Evolutionary conservation across 2,329 filamentous ascomycete genomes (phyloP).

Genomic region (Paraphaeosphaeria minitans): DNA sequence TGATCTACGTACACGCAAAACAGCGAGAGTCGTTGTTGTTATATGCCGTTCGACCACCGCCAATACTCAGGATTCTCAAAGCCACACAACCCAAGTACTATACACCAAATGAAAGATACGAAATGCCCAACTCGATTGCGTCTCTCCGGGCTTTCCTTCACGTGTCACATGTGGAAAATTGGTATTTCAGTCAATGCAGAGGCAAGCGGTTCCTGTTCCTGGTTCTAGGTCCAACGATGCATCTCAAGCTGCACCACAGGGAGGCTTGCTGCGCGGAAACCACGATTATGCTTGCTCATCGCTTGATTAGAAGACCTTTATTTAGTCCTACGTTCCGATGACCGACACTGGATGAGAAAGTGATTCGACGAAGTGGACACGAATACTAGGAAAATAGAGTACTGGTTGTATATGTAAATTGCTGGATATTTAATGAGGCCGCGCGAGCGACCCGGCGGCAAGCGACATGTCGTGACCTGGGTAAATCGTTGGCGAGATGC

Average conservation of each 20-base stretch:
- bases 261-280: slow-evolving; percentile 9
- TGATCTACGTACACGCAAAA: slow-evolving; percentile 14
- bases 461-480: slow-evolving; percentile 31
- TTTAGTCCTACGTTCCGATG: slow-evolving; percentile 21
- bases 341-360: slow-evolving; percentile 8
- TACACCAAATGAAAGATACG: slow-evolving; percentile 44
- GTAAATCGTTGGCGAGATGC: slow-evolving; percentile 24
- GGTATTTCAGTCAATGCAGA: slow-evolving; percentile 26
- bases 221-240: slow-evolving; percentile 34
- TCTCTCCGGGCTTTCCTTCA: slow-evolving; percentile 24
- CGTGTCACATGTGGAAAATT: slow-evolving; percentile 23
- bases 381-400: slow-evolving; percentile 35
- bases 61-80: slow-evolving; percentile 14
- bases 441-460: slow-evolving; percentile 33
- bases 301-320: slow-evolving; percentile 31
- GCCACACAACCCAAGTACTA: slow-evolving; percentile 25
- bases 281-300: slow-evolving; percentile 22
- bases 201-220: slow-evolving; percentile 19
- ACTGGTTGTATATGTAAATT: slow-evolving; percentile 39
- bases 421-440: slow-evolving; percentile 37
- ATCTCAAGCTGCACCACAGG: slow-evolving; percentile 19
- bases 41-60: slow-evolving; percentile 31
- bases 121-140: slow-evolving; percentile 18
- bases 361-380: slow-evolving; percentile 29
- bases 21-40: slow-evolving; percentile 23